phyloP scores from a whole-genome alignment of 169 alveolate genomes.

The Theileria annulata region DNA sequence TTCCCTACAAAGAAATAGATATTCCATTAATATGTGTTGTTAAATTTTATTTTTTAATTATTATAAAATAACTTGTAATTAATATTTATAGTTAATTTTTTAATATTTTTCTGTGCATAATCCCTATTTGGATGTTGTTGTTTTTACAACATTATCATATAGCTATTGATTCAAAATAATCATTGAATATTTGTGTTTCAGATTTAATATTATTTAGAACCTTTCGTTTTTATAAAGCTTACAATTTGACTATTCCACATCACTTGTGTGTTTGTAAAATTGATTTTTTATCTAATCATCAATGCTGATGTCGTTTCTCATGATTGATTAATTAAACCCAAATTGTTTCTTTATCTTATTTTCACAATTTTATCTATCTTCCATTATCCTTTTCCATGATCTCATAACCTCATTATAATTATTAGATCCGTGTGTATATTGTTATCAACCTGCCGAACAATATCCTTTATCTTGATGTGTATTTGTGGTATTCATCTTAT shows the following conservation, averaged over 20 bases:
- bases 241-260: background rate
- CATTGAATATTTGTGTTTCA: background rate
- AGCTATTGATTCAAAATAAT: too few relatives aligned
- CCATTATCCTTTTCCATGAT: too few relatives aligned
- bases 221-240: too few relatives aligned
- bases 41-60: background rate
- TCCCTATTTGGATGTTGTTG: background rate
- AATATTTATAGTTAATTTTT: background rate
- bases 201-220: too few relatives aligned
- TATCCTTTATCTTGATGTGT: background rate
- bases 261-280: background rate
- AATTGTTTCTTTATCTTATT: background rate
- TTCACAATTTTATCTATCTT: too few relatives aligned
- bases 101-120: background rate
- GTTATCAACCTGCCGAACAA: background rate
- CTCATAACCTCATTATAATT: background rate
- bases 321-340: background rate
- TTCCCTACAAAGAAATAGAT: constrained; percentile 6
- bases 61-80: background rate
- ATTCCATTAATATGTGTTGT: background rate
- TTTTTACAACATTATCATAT: background rate
- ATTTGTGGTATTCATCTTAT: background rate
- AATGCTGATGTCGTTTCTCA: too few relatives aligned
- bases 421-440: background rate
- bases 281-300: background rate